Evolutionary conservation across 148 eudicot species (phyloP).

Genomic region (Talinum fruticosum): DNA sequence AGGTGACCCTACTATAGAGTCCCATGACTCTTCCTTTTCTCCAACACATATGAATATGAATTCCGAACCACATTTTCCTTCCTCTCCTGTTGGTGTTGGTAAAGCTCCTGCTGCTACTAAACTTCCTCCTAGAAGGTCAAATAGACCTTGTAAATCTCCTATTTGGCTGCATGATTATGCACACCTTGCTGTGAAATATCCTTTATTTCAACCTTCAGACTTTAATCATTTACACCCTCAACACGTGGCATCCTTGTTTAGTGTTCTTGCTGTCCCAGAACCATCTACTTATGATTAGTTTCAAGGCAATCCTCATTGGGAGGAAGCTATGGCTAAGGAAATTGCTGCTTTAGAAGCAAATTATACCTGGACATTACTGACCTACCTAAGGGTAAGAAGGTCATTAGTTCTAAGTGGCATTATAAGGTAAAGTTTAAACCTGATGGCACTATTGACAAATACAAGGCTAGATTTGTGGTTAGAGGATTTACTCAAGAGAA

Average conservation of each 20-base stretch:
- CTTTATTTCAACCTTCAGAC: not conserved
- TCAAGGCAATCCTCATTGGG: not conserved
- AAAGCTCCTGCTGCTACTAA: not conserved
- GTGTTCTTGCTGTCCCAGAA: not conserved
- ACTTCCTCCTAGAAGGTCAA: not conserved
- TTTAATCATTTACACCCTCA: not conserved
- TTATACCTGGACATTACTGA: not conserved
- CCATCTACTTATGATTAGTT: not conserved
- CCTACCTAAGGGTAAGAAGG: not conserved
- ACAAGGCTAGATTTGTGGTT: not conserved
- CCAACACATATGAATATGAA: no score
- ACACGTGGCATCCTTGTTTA: not conserved
- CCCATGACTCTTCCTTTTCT: no score
- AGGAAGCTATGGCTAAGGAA: not conserved
- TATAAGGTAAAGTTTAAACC: not conserved
- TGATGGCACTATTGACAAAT: not conserved
- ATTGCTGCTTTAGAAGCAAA: not conserved
- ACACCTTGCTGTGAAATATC: not conserved
- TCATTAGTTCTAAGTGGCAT: not conserved
- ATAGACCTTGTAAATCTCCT: not conserved
- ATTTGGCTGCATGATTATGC: not conserved
- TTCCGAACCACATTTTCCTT: no score
- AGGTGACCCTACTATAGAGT: no score
- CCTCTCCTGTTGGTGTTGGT: no score
- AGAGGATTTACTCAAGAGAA: not conserved